Conservation (phyloP, 306 rosid genomes). For the Cicer chorassanicum region DNA sequence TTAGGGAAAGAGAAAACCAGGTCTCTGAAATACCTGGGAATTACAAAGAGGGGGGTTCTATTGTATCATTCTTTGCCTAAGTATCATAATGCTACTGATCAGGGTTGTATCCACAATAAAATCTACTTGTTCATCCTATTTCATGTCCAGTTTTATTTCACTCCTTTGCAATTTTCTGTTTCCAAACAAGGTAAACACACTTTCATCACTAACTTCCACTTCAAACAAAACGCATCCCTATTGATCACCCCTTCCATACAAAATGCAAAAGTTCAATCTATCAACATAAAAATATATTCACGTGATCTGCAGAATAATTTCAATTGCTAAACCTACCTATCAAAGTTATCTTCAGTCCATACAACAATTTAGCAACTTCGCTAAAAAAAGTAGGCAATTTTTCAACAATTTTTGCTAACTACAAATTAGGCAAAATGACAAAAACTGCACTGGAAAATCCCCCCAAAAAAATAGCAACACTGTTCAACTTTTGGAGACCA, state of each 20-base stretch:
- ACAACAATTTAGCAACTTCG: conserved; percentile 22
- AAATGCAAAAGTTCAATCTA: conserved; percentile 21
- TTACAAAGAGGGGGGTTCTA: background rate
- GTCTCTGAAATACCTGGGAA: background rate
- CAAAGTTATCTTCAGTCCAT: conserved; percentile 39
- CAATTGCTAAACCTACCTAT: conserved; percentile 33
- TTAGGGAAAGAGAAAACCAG: conserved; percentile 20
- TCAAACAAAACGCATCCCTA: conserved; percentile 36
- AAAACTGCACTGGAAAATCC: background rate
- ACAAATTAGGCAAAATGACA: conserved; percentile 14
- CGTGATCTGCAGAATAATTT: conserved; percentile 7
- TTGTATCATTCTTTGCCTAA: background rate
- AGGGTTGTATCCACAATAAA: background rate
- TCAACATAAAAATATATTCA: conserved; percentile 34
- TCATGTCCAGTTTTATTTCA: conserved; percentile 30
- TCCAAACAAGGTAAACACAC: conserved; percentile 18
- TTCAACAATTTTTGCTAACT: conserved; percentile 8
- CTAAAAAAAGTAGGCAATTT: background rate
- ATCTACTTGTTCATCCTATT: conserved; percentile 10
- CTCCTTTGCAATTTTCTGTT: conserved; percentile 30
- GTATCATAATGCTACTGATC: background rate
- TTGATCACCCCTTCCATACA: conserved; percentile 25
- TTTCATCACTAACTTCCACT: conserved; percentile 20
- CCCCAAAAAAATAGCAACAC: conserved; percentile 11
- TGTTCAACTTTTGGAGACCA: conserved; percentile 25